Conservation (phyloP, 1,284 basidiomycete genomes). For the Papiliotrema fonsecae region DNA sequence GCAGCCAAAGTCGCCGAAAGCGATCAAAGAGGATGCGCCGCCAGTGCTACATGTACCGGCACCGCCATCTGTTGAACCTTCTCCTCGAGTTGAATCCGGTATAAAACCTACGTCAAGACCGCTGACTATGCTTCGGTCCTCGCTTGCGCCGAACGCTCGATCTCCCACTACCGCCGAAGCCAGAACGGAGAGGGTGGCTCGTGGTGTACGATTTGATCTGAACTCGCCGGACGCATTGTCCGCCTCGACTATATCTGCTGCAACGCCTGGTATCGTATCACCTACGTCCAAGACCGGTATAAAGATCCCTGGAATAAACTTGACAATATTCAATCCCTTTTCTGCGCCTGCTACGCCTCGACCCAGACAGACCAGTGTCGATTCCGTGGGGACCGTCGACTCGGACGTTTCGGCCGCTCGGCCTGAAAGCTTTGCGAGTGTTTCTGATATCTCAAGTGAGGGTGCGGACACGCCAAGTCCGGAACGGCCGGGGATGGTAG, state of each 20-base stretch:
- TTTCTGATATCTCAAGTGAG: background rate
- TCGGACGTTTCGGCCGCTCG: background rate
- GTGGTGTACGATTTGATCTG: slow-evolving; percentile 27
- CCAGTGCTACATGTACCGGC: too few species aligned
- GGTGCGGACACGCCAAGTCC: background rate
- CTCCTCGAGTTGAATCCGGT: too few species aligned
- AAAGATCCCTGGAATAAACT: slow-evolving; percentile 18
- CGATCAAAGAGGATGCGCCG: too few species aligned
- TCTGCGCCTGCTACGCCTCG: slow-evolving; percentile 2
- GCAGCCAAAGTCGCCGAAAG: too few species aligned
- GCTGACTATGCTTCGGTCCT: background rate
- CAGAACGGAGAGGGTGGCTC: slow-evolving; percentile 5
- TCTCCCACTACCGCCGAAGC: slow-evolving; percentile 6
- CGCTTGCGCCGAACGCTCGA: slow-evolving; percentile 2
- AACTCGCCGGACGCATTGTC: slow-evolving; percentile 1
- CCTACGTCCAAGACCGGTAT: slow-evolving; percentile 11
- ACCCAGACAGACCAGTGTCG: background rate
- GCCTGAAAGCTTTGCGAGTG: slow-evolving; percentile 7
- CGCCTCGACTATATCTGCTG: background rate
- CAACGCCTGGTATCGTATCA: background rate
- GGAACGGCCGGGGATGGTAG: background rate
- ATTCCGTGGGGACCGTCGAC: background rate
- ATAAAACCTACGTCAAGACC: background rate
- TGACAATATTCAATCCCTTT: slow-evolving; percentile 9
- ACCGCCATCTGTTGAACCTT: too few species aligned